A percentile compares a stretch with the other conserved stretches of the same genome.
phyloP scores from a whole-genome alignment of 371 early-diverging fungal species.

The Vittaforma corneae region DNA sequence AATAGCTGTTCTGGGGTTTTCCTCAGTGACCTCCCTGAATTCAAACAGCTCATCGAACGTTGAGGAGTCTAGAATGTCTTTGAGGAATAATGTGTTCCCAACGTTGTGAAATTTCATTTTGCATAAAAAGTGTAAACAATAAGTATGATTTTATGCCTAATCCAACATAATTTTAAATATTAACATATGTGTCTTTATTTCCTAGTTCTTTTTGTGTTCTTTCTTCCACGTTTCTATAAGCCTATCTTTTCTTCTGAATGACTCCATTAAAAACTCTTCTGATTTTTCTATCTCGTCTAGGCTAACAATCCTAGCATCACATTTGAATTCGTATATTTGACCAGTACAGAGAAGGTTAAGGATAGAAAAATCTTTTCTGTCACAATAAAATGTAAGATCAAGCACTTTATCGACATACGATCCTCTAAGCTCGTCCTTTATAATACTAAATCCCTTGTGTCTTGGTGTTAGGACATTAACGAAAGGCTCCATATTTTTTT shows the following conservation, averaged over 20 bases:
- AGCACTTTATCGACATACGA: conserved; percentile 34
- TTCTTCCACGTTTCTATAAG: conserved; percentile 48
- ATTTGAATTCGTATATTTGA: conserved; percentile 27
- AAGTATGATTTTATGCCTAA: conserved; percentile 6
- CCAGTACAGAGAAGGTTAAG: conserved; percentile 28
- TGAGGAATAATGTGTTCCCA: not conserved
- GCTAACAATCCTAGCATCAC: conserved; percentile 21
- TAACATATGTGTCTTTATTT: conserved; percentile 2
- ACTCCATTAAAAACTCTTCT: conserved; percentile 41
- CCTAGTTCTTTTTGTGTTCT: not conserved
- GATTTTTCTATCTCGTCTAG: conserved; percentile 26
- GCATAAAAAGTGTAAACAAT: not conserved
- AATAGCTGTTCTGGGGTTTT: conserved; percentile 31
- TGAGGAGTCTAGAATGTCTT: not conserved
- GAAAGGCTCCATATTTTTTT: conserved; percentile 61
- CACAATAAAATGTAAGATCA: conserved; percentile 53
- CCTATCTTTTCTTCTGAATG: conserved; percentile 53
- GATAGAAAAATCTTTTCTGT: conserved; percentile 28
- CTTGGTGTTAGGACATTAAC: conserved; percentile 67
- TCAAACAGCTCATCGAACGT: not conserved
- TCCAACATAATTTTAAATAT: conserved; percentile 1
- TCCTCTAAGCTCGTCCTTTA: conserved; percentile 15
- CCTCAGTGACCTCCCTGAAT: too few relatives aligned
- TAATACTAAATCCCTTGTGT: conserved; percentile 65
- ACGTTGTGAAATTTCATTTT: not conserved